A percentile compares a stretch with the other conserved stretches of the same genome.
Conservation (phyloP, 805 yeast species). For the Starmerella powellii region DNA sequence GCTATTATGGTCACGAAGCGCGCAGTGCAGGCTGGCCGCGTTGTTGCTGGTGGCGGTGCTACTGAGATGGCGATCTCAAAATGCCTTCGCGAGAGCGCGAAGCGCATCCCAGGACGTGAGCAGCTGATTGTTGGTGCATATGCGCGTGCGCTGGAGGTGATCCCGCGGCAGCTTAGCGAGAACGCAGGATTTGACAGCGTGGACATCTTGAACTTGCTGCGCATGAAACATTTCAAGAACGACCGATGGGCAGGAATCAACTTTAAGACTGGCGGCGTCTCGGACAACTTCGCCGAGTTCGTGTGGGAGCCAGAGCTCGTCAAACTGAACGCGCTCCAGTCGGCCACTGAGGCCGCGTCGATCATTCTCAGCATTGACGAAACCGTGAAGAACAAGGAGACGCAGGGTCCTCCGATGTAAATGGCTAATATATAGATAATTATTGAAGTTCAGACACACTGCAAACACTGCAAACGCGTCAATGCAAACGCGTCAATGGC, state of each 20-base stretch:
- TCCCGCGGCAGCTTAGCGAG: slow-evolving; percentile 95
- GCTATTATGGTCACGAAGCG: slow-evolving; percentile 97
- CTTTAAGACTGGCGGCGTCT: slow-evolving; percentile 67
- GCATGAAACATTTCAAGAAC: slow-evolving; percentile 91
- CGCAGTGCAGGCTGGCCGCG: slow-evolving; percentile 70
- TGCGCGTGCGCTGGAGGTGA: slow-evolving; percentile 88
- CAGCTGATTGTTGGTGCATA: slow-evolving; percentile 84
- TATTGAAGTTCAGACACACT: no score
- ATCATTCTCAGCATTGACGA: slow-evolving; percentile 91
- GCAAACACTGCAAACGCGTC: no score
- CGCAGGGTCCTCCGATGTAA: slow-evolving; percentile 28
- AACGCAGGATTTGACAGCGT: slow-evolving; percentile 98
- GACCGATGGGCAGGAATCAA: slow-evolving; percentile 88
- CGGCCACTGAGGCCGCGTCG: slow-evolving; percentile 95
- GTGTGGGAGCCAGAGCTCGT: slow-evolving; percentile 98
- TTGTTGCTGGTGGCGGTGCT: slow-evolving; percentile 99
- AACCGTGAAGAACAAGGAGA: slow-evolving; percentile 42
- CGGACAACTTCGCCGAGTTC: slow-evolving; percentile 70
- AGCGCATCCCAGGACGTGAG: slow-evolving; percentile 87
- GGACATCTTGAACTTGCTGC: slow-evolving; percentile 77
- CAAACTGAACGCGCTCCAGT: slow-evolving; percentile 81
- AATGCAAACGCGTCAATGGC: no score
- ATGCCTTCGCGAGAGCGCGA: slow-evolving; percentile 73
- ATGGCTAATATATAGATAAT: no score
- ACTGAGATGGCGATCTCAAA: slow-evolving; percentile 94